A percentile compares a stretch with the other conserved stretches of the same genome.
Conservation (phyloP, 805 yeast species). For the Metschnikowia gelsemii region DNA sequence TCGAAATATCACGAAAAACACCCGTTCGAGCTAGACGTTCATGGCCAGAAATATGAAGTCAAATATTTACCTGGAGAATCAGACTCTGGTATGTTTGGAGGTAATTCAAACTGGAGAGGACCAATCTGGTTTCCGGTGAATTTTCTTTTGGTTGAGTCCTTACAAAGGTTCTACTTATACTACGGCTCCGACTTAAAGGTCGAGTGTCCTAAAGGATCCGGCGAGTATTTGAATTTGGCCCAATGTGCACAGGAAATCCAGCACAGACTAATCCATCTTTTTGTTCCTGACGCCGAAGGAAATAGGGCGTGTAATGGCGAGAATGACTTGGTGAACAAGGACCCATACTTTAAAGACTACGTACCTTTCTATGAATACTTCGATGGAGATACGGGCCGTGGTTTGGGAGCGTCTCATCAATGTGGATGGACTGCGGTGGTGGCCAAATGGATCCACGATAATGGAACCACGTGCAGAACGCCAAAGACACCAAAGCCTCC, state of each 20-base stretch:
- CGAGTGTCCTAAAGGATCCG: slow-evolving; percentile 86
- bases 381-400: slow-evolving; percentile 93
- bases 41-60: slow-evolving; percentile 69
- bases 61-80: slow-evolving; percentile 85
- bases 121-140: slow-evolving; percentile 97
- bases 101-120: slow-evolving; percentile 96
- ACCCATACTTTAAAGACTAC: slow-evolving; percentile 70
- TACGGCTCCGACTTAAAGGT: slow-evolving; percentile 84
- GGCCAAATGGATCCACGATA: slow-evolving; percentile 88
- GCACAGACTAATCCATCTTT: slow-evolving; percentile 77
- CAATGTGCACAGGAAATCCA: slow-evolving; percentile 89
- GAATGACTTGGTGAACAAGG: slow-evolving; percentile 50
- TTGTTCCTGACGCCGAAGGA: slow-evolving; percentile 63
- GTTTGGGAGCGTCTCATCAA: slow-evolving; percentile 90
- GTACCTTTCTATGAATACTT: slow-evolving; percentile 84
- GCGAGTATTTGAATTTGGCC: slow-evolving; percentile 71
- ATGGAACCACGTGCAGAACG: slow-evolving; percentile 66
- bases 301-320: slow-evolving; percentile 80
- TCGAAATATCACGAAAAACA: slow-evolving; percentile 82
- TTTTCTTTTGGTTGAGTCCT: slow-evolving; percentile 78
- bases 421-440: slow-evolving; percentile 96
- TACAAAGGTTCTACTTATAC: slow-evolving; percentile 83
- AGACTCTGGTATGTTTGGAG: slow-evolving; percentile 92
- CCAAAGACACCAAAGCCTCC: slow-evolving; percentile 33
- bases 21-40: slow-evolving; percentile 81